Evolutionary conservation across 371 early-diverging fungal species (phyloP).

Genomic region (Mortierella sp.): DNA sequence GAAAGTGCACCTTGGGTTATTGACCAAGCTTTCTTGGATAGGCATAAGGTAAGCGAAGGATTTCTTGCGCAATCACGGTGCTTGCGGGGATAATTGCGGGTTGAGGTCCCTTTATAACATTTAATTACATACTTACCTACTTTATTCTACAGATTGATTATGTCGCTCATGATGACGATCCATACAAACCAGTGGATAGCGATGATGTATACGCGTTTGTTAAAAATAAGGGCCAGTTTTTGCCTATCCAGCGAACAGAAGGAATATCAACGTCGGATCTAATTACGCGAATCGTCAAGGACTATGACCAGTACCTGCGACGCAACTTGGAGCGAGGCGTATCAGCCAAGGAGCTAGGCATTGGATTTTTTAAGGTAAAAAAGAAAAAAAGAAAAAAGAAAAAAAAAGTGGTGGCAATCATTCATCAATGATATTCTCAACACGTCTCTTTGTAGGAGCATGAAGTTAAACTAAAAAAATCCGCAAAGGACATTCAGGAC

Average conservation of each 20-base stretch:
- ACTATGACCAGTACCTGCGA: slow-evolving; percentile 94
- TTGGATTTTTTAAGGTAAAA: slow-evolving; percentile 84
- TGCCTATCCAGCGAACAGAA: slow-evolving; percentile 93
- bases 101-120: too few relatives aligned
- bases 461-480: slow-evolving; percentile 82
- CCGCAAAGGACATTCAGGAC: slow-evolving; percentile 73
- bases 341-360: slow-evolving; percentile 91
- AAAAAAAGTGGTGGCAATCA: too few relatives aligned
- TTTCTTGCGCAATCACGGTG: too few relatives aligned
- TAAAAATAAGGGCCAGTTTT: slow-evolving; percentile 89
- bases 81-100: too few relatives aligned
- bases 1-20: slow-evolving; percentile 93
- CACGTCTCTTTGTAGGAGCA: slow-evolving; percentile 63
- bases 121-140: too few relatives aligned
- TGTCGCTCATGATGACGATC: slow-evolving; percentile 98
- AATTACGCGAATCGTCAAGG: slow-evolving; percentile 95
- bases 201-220: slow-evolving; percentile 97
- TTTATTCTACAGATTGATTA: slow-evolving; percentile 81
- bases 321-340: slow-evolving; percentile 95
- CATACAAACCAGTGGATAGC: slow-evolving; percentile 83
- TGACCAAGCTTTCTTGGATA: slow-evolving; percentile 88
- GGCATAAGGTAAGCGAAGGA: slow-evolving; percentile 69
- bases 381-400: too few relatives aligned
- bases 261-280: slow-evolving; percentile 96
- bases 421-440: too few relatives aligned